Evolutionary conservation across 148 eudicot genomes (phyloP), one percentile per base, ranked within the genome.

Genomic region (Fagopyrum homotropicum): DNA sequence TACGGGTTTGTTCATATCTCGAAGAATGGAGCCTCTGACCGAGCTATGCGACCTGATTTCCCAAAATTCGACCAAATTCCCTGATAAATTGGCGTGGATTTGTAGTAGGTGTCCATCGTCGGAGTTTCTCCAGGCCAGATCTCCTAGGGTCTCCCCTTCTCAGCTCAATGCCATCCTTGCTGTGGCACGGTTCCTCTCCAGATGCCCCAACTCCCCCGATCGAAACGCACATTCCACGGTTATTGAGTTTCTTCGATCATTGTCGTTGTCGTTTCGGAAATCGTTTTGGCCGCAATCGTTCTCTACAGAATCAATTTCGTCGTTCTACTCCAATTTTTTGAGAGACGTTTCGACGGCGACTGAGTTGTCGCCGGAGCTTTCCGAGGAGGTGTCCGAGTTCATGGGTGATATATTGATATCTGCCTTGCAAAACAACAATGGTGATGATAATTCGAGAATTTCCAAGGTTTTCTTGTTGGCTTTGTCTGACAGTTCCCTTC

Each of bases 31-130:
- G 75, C 84, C 98, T 59, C 76, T 94, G 70, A 78, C 83, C 6
- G 93, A 94, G 91, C 90, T 94, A 3, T 94, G 96, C 80, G 97
- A 91, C 84, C 73, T 91, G 80, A 88, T 91, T 59, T 90, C 93
- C 2, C 82, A 86, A 17, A 86, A 91, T 70, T 96, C 98, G 8
- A 52, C 49, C 10, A 81, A 87, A 82, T 94, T 90, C 78, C 15
- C 80, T 43, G 91, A 94, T 2, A 91, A 91, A 64, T 78, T 91
- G 5, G 78, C 80, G 7, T 94, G 98, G 96, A 84, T 94, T 81
- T 91, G 97, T 51, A 64, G 81, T 64, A 86, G 95, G 45, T 91
- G 97, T 75, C 97, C 96, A 43, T 75, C 85, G 54, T 75, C 84
- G 45, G 97, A 91, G 79, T 75, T 80, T 55, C 82, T 89, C 45